These are phyloP conservation scores for Syncephalastrum monosporum DNA, from an alignment of 371 early-diverging fungal genomes.

Conservation along the genomic window DNA sequence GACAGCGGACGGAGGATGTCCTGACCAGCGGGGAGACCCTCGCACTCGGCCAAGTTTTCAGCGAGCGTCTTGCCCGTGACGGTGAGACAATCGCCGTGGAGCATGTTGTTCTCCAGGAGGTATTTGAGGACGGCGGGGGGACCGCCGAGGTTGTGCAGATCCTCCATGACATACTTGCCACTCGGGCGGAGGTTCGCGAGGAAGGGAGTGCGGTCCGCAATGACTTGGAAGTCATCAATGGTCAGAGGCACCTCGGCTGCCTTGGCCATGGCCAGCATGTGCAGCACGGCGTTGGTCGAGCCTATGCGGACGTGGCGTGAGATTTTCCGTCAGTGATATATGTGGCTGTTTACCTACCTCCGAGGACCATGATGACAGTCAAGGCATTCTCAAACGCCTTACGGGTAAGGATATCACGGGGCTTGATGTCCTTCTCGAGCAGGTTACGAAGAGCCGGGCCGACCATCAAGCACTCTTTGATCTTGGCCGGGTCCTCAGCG, in stretches of 20 bases:
- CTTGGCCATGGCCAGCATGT: constrained; percentile 92
- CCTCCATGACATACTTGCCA: constrained; percentile 90
- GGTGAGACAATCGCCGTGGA: constrained; percentile 80
- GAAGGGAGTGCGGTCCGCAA: constrained; percentile 84
- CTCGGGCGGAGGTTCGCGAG: constrained; percentile 91
- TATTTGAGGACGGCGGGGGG: constrained; percentile 88
- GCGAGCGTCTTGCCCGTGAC: constrained; percentile 86
- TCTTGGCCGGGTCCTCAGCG: constrained; percentile 82
- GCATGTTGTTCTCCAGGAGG: constrained; percentile 67
- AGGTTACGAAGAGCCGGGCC: constrained; percentile 85
- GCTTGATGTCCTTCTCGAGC: constrained; percentile 87
- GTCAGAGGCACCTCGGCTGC: constrained; percentile 77
- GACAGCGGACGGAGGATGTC: constrained; percentile 84
- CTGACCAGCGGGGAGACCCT: constrained; percentile 75
- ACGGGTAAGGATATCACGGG: constrained; percentile 92
- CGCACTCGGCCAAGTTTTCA: constrained; percentile 73
- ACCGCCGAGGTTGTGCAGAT: constrained; percentile 80
- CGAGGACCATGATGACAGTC: constrained; percentile 86
- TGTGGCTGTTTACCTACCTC: constrained; percentile 50
- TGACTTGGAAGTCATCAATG: constrained; percentile 89
- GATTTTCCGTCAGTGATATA: too few species aligned
- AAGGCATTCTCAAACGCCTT: constrained; percentile 95
- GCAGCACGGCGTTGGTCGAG: constrained; percentile 96
- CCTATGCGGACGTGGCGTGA: constrained; percentile 32
- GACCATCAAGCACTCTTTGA: constrained; percentile 82